Conservation (phyloP, 225 moss, liverwort and hornwort genomes). For the Asterella californica region DNA sequence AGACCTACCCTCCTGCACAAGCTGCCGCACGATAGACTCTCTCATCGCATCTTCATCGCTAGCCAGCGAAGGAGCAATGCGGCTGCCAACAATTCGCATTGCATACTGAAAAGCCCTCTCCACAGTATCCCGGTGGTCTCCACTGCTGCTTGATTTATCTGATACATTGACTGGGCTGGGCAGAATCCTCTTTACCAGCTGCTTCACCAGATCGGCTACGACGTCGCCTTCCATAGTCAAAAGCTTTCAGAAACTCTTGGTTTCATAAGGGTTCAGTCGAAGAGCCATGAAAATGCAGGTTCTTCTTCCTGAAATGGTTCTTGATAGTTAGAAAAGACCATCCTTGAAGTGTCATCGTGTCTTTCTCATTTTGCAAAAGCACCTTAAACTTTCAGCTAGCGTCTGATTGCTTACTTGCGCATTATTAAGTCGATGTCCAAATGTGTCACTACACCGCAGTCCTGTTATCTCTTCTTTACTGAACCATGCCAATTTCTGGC, state of each 20-base stretch:
- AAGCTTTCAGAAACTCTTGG: not conserved
- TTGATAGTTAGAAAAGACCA: not conserved
- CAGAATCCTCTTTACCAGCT: slow-evolving; percentile 81
- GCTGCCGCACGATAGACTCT: slow-evolving; percentile 90
- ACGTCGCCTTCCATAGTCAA: slow-evolving; percentile 78
- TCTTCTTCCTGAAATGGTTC: not conserved
- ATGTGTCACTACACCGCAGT: not conserved
- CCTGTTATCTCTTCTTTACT: not conserved
- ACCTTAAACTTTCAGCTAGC: not conserved
- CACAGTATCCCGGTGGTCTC: slow-evolving; percentile 33
- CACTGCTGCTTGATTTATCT: slow-evolving; percentile 6
- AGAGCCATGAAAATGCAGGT: not conserved
- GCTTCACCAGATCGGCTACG: slow-evolving; percentile 88
- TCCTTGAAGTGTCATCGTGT: not conserved
- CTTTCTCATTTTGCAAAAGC: not conserved
- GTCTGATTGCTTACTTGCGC: not conserved
- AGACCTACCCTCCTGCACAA: slow-evolving; percentile 86
- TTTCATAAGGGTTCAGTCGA: not conserved
- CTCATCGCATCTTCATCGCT: slow-evolving; percentile 94
- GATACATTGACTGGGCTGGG: slow-evolving; percentile 34
- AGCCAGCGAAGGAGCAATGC: slow-evolving; percentile 86
- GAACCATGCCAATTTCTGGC: not conserved
- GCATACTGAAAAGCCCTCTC: slow-evolving; percentile 85
- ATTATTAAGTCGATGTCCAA: not conserved
- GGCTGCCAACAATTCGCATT: slow-evolving; percentile 97